These are phyloP conservation scores for Brettanomyces sp. DNA, from an alignment of 805 yeast species.

Conservation along the genomic window DNA sequence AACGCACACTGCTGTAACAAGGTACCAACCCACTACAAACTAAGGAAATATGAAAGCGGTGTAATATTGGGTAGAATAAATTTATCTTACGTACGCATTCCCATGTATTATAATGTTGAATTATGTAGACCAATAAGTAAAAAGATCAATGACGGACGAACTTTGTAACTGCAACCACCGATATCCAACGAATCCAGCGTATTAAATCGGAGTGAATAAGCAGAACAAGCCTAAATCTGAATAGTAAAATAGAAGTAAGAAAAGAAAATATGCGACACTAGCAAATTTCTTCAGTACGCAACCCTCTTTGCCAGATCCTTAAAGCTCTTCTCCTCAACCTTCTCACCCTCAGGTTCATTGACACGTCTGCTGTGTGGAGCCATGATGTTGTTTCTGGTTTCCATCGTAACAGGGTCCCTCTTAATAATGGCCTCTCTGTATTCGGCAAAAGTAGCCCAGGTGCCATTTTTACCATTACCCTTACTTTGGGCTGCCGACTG, in stretches of 20 bases:
- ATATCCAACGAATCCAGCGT: not conserved
- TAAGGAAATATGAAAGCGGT: too few species aligned
- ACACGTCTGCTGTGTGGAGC: slow-evolving; percentile 6
- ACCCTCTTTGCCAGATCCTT: slow-evolving; percentile 9
- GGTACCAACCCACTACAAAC: too few species aligned
- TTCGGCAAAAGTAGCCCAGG: slow-evolving; percentile 19
- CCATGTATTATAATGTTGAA: too few species aligned
- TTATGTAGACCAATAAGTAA: too few species aligned
- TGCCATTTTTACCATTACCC: slow-evolving; percentile 8
- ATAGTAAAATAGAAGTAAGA: too few species aligned
- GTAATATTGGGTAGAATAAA: too few species aligned
- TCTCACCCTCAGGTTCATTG: slow-evolving; percentile 7
- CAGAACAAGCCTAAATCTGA: too few species aligned
- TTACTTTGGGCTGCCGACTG: not conserved
- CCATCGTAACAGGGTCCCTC: slow-evolving; percentile 11
- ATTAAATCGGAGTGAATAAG: not conserved
- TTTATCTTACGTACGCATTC: too few species aligned
- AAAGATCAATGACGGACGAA: too few species aligned
- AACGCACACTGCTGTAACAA: too few species aligned
- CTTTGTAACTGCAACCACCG: not conserved
- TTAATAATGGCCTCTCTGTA: slow-evolving; percentile 14
- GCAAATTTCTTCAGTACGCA: slow-evolving; percentile 7
- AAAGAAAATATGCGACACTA: too few species aligned
- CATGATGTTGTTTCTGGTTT: slow-evolving; percentile 11
- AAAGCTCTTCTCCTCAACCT: slow-evolving; percentile 6